Evolutionary conservation across 495 filamentous ascomycete species (phyloP).

Genomic region (Arthonia radiata): DNA sequence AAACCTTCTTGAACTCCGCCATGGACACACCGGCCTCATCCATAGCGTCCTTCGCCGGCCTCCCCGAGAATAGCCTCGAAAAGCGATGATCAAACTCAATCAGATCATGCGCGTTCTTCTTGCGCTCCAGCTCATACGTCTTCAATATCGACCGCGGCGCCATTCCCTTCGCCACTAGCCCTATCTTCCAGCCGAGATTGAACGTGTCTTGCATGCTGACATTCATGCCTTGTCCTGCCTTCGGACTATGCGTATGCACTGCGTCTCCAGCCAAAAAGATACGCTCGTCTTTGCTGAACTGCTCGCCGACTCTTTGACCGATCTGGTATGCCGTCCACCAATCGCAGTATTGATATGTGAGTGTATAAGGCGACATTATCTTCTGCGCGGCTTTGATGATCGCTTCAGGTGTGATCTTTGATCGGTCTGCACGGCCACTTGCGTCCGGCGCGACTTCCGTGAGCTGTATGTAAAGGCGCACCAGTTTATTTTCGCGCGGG

Average conservation of each 20-base stretch:
- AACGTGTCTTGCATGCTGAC: slow-evolving; percentile 55
- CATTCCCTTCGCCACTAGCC: slow-evolving; percentile 31
- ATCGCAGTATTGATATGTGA: slow-evolving; percentile 34
- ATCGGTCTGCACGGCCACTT: slow-evolving; percentile 19
- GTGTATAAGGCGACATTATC: slow-evolving; percentile 34
- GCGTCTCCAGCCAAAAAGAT: slow-evolving; percentile 33
- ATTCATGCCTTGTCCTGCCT: slow-evolving; percentile 75
- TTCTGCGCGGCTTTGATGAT: slow-evolving; percentile 32
- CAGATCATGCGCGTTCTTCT: slow-evolving; percentile 40
- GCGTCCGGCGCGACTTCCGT: slow-evolving; percentile 20
- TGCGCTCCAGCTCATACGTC: slow-evolving; percentile 46
- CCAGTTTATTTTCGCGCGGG: slow-evolving; percentile 39
- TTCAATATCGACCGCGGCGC: slow-evolving; percentile 31
- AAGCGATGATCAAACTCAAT: slow-evolving; percentile 52
- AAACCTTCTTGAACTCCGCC: slow-evolving; percentile 21
- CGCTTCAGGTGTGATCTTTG: slow-evolving; percentile 29
- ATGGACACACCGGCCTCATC: too few species aligned
- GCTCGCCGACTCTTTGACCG: slow-evolving; percentile 44
- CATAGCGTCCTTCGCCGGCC: slow-evolving; percentile 14
- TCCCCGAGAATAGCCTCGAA: slow-evolving; percentile 24
- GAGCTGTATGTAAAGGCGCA: slow-evolving; percentile 47
- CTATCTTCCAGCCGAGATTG: slow-evolving; percentile 61
- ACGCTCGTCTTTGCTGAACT: slow-evolving; percentile 35
- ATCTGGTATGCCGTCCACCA: slow-evolving; percentile 37
- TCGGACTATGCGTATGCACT: slow-evolving; percentile 58